Percentiles rank a stretch among this genome's conserved stretches.
These are phyloP conservation scores for Arachnomyces sp. DNA, from an alignment of 2,329 filamentous ascomycete species.

Conservation along the genomic window DNA sequence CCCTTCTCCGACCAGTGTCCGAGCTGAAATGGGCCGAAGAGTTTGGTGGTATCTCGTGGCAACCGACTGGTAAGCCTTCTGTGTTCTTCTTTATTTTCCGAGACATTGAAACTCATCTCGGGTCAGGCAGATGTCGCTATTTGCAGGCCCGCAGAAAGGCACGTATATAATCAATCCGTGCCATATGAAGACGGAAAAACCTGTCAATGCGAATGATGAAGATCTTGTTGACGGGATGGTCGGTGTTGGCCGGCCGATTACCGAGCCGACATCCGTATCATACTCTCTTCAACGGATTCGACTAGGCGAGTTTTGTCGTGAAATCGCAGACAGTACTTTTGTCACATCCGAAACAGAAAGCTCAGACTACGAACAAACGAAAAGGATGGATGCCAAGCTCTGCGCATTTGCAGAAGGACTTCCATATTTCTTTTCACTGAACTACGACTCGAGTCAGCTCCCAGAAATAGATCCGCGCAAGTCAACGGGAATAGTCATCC, in stretches of 20 bases:
- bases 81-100: not conserved
- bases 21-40: slow-evolving; percentile 32
- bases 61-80: slow-evolving; percentile 34
- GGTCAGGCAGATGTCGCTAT: slow-evolving; percentile 30
- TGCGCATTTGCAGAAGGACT: slow-evolving; percentile 23
- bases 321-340: slow-evolving; percentile 31
- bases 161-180: slow-evolving; percentile 36
- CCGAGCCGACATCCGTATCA: slow-evolving; percentile 37
- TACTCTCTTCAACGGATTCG: slow-evolving; percentile 39
- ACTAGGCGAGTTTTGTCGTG: slow-evolving; percentile 33
- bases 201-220: slow-evolving; percentile 36
- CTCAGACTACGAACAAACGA: slow-evolving; percentile 30
- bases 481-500: slow-evolving; percentile 24
- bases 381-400: slow-evolving; percentile 30
- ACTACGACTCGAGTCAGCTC: slow-evolving; percentile 19
- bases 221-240: slow-evolving; percentile 18
- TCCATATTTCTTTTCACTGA: slow-evolving; percentile 30
- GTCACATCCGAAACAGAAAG: slow-evolving; percentile 18
- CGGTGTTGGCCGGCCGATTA: slow-evolving; percentile 19
- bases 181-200: slow-evolving; percentile 35
- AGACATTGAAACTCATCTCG: not conserved
- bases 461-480: slow-evolving; percentile 21
- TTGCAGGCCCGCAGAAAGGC: slow-evolving; percentile 38
- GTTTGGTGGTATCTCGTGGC: slow-evolving; percentile 38
- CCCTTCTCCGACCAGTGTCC: too few species aligned